These are phyloP conservation scores for Jackrogersella minutella DNA, from an alignment of 495 filamentous ascomycete genomes.

Conservation along the genomic window DNA sequence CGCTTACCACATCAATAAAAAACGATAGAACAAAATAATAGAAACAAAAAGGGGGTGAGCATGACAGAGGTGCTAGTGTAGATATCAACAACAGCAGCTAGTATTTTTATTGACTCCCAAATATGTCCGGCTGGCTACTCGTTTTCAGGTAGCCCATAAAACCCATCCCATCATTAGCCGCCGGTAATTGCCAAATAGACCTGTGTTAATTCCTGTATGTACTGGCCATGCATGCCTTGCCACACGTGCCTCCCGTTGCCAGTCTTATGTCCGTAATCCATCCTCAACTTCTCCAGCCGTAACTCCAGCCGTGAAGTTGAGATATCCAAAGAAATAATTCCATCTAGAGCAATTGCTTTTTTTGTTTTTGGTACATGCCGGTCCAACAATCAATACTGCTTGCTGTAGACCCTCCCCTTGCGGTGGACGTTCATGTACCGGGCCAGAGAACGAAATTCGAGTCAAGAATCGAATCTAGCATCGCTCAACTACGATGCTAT, in stretches of 20 bases:
- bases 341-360: slow-evolving; percentile 31
- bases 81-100: slow-evolving; percentile 11
- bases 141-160: slow-evolving; percentile 6
- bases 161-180: slow-evolving; percentile 12
- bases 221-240: slow-evolving; percentile 20
- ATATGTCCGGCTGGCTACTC: slow-evolving; percentile 26
- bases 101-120: slow-evolving; percentile 27
- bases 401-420: slow-evolving; percentile 21
- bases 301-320: slow-evolving; percentile 17
- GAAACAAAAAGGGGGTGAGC: no score
- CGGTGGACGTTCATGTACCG: slow-evolving; percentile 31
- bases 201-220: slow-evolving; percentile 33
- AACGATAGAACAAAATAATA: no score
- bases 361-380: slow-evolving; percentile 31
- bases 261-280: slow-evolving; percentile 9
- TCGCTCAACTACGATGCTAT: slow-evolving; percentile 25
- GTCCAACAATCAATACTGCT: slow-evolving; percentile 23
- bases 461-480: slow-evolving; percentile 37
- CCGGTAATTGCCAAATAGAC: slow-evolving; percentile 15
- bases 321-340: slow-evolving; percentile 28
- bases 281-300: slow-evolving; percentile 17
- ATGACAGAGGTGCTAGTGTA: neutral
- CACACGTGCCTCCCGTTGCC: slow-evolving; percentile 2
- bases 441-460: slow-evolving; percentile 20
- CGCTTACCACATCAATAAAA: slow-evolving; percentile 12